Base-by-base conservation (phyloP, 805 yeast genomes). In the Lipomyces yamanashiensis region DNA sequence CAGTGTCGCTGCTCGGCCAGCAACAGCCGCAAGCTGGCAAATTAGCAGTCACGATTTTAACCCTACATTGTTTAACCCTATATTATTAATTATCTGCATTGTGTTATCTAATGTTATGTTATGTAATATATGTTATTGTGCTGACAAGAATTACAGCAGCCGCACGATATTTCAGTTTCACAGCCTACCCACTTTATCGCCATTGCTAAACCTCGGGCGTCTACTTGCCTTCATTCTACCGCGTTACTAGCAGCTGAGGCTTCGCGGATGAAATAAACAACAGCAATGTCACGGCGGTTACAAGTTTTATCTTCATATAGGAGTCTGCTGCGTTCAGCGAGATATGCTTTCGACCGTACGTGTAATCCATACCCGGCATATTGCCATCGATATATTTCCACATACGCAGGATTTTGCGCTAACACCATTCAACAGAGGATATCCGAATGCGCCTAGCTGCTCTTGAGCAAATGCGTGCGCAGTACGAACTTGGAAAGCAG, bases 391-490 rank as follows among this genome's bases (percentile, higher is more conserved):
- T 28, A 28, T 28, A 28, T 5, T 5, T 28, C 28, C 28, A 28
- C 5, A 5, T 2, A 28, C 28, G 28, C 28, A 28, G 28, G 2
- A 28, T 2, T 28, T 2, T 28, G 28, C 15, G 52, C 17, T 37
- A 41, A 43, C 34, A 43, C 39, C 43, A 17, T n/a, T 28, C 13
- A 17, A 41, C 36, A 58, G 65, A 79, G 7, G 90, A 86, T 69
- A 9, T 68, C 0, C 69, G 75, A 4, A 80, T 87, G 58, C 74
- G 89, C 45, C 55, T 62, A 0, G 88, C 91, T 0, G 86, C 96
- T 1, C 82, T 92, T 69, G 69, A 72, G 1, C 80, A 86, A 71
- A 83, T 89, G 72, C 83, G 81, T 71, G 76, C 80, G 45, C 89
- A 88, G 33, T 84, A 79, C 70, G 75, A 80, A 64, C 69, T 71